Percentiles rank a stretch among this genome's conserved stretches.
Conservation (phyloP, 352 stramenopile genomes). For the Phytopythium boreale region DNA sequence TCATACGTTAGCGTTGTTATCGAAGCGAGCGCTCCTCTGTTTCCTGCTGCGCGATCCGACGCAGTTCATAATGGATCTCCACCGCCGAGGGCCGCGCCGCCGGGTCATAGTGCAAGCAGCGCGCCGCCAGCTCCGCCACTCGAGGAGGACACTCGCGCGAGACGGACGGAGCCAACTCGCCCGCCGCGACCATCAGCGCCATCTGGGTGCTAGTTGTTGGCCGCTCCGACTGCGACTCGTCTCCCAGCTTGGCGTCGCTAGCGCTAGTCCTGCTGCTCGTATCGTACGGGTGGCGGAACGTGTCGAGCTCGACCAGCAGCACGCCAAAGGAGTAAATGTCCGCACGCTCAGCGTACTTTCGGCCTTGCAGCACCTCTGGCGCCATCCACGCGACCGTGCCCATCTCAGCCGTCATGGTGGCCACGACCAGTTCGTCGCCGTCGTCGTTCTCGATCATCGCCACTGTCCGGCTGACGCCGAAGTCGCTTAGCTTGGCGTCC, state of each 20-base stretch:
- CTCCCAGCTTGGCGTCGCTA: neutral
- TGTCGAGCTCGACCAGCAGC: constrained; percentile 31
- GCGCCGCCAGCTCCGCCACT: constrained; percentile 29
- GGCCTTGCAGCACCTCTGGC: constrained; percentile 28
- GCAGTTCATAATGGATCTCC: constrained; percentile 29
- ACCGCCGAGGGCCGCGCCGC: constrained; percentile 17
- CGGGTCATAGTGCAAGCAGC: constrained; percentile 26
- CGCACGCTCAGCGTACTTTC: constrained; percentile 25
- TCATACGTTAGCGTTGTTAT: neutral
- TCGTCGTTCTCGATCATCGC: constrained; percentile 21
- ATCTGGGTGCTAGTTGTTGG: neutral
- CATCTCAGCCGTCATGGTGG: constrained; percentile 33
- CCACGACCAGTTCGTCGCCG: constrained; percentile 10
- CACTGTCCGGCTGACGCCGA: constrained; percentile 25
- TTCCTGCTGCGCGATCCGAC: constrained; percentile 26
- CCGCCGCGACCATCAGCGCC: constrained; percentile 1
- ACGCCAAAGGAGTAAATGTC: constrained; percentile 45
- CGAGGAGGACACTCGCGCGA: constrained; percentile 29
- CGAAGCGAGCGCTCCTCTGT: constrained; percentile 2
- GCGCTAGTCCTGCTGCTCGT: neutral
- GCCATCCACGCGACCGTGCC: constrained; percentile 41
- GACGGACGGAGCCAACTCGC: neutral
- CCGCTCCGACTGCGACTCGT: neutral
- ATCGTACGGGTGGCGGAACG: constrained; percentile 19
- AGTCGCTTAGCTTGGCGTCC: constrained; percentile 27